Base-by-base conservation (phyloP, 495 filamentous ascomycete genomes). In the Lichina pygmaea region DNA sequence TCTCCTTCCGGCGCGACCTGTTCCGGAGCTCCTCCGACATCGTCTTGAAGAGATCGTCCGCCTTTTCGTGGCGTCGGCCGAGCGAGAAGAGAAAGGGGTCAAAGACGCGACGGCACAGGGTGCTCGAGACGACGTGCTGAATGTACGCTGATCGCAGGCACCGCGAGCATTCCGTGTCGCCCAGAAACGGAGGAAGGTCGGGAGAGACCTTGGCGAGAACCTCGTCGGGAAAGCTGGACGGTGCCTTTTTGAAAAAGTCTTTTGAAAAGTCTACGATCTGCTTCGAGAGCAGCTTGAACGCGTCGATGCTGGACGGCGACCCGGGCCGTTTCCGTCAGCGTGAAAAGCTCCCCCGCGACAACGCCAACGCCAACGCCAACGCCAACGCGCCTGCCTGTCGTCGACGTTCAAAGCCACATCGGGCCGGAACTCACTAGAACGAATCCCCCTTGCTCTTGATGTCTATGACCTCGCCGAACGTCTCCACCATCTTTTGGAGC, bases 71-170 rank as follows among this genome's bases (percentile, higher is more conserved):
- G 17, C 69, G 55, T 32, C 66, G 65, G n/a, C 70, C 70, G 6
- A 75, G 54, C 33, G 70, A 71, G 56, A 77, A 77, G 4, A 77
- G 56, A 59, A 77, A 77, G 6, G 71, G 72, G 34, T 71, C 66
- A 59, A 77, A 77, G 37, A 77, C 68, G n/a, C 71, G 64, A 51
- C 66, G 68, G 30, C 67, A 72, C 39, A 77, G 55, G 24, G 68
- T 67, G 42, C 67, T 70, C 15, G 71, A 73, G 37, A 77, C 57
- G 30, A 71, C 61, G 48, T 75, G 70, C 44, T 73, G 63, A 42
- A 75, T 60, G 50, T 75, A 77, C 16, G 70, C 69, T 34, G 68
- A 60, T n/a, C 72, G 71, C 6, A 77, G 57, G 39, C 67, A 62
- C 42, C 62, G 63, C 11, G 71, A 70, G 6, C 71, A 64, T 2